Evolutionary conservation across 2,329 filamentous ascomycete species (phyloP), one percentile per base, ranked within the genome.

Genomic region (Cladosporium sphaerospermum): DNA sequence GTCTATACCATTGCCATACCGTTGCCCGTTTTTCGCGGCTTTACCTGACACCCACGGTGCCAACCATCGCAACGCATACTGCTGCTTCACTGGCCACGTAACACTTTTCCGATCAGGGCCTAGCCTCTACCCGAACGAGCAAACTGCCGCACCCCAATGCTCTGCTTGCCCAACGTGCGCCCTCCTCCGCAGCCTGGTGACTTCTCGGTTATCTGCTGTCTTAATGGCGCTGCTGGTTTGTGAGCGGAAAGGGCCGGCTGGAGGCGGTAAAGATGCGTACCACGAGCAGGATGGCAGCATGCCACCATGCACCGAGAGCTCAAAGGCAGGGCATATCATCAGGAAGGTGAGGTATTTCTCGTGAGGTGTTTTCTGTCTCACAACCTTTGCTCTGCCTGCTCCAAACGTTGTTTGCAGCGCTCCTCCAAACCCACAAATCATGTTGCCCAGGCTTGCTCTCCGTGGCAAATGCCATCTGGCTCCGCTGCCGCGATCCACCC

Each of bases 401-500:
- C 7, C 23, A 28, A 28, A 28, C 23, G 23, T 28, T 28, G 23
- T 28, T 28, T 28, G 23, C 4, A 28, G 23, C 23, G 23, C 36
- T 16, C 36, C 7, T 8, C 13, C 8, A 39, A 39, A n/a, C 13
- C n/a, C 36, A 39, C 13, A 39, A 14, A 39, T 14, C 36, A 39
- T 39, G 36, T 14, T 39, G 36, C 8, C 13, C 36, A 39, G n/a
- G 16, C 36, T 39, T 39, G 16, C 36, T 14, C 13, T 14, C 16
- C 36, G 36, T 39, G 36, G 36, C 36, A 39, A 39, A 39, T n/a
- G 36, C 36, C 36, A 39, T 9, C n/a, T 39, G 36, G 36, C 8
- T 39, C 36, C 36, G 13, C 48, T 40, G 40, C 39, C 28, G 14
- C 37, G 47, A 28, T 50, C 47, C 37, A 42, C 47, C 19, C 23